A percentile compares a stretch with the other conserved stretches of the same genome.
Conservation (phyloP, 371 early-diverging fungal species). For the Apophysomyces ossiformis region DNA sequence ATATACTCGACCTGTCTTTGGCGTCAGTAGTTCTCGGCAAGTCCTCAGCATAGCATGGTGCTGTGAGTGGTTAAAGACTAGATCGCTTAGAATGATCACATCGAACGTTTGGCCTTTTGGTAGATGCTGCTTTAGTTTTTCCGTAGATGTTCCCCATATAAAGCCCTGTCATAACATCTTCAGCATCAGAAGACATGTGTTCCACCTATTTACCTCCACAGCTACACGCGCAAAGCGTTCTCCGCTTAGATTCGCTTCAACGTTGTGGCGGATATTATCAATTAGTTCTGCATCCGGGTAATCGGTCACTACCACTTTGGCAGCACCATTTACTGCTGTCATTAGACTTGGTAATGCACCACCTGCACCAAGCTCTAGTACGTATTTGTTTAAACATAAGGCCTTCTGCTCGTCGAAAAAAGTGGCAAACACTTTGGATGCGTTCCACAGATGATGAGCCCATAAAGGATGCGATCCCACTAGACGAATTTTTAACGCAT, state of each 20-base stretch:
- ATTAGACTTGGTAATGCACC: slow-evolving; percentile 88
- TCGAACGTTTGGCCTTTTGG: slow-evolving; percentile 63
- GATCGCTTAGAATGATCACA: slow-evolving; percentile 85
- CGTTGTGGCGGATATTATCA: slow-evolving; percentile 77
- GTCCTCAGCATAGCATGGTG: slow-evolving; percentile 74
- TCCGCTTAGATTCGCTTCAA: slow-evolving; percentile 46
- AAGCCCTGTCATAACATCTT: slow-evolving; percentile 58
- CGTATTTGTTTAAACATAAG: slow-evolving; percentile 61
- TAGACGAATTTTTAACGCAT: slow-evolving; percentile 58
- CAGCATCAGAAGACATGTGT: background rate
- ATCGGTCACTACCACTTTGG: slow-evolving; percentile 84
- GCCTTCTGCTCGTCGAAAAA: slow-evolving; percentile 73
- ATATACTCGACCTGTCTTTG: slow-evolving; percentile 61
- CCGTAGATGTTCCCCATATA: slow-evolving; percentile 83
- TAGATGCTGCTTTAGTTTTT: slow-evolving; percentile 45
- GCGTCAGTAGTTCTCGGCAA: slow-evolving; percentile 64
- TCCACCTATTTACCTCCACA: slow-evolving; percentile 25
- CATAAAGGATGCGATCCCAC: slow-evolving; percentile 86
- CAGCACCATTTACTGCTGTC: slow-evolving; percentile 75
- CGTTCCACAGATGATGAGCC: slow-evolving; percentile 94
- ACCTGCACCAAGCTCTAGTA: slow-evolving; percentile 92
- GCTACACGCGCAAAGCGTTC: slow-evolving; percentile 20
- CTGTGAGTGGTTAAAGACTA: slow-evolving; percentile 91
- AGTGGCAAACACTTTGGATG: slow-evolving; percentile 79
- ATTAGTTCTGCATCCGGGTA: slow-evolving; percentile 87